A percentile compares a stretch with the other conserved stretches of the same genome.
Conservation (phyloP, 228 moss, liverwort and hornwort genomes). For the Sphagnum magellanicum region DNA sequence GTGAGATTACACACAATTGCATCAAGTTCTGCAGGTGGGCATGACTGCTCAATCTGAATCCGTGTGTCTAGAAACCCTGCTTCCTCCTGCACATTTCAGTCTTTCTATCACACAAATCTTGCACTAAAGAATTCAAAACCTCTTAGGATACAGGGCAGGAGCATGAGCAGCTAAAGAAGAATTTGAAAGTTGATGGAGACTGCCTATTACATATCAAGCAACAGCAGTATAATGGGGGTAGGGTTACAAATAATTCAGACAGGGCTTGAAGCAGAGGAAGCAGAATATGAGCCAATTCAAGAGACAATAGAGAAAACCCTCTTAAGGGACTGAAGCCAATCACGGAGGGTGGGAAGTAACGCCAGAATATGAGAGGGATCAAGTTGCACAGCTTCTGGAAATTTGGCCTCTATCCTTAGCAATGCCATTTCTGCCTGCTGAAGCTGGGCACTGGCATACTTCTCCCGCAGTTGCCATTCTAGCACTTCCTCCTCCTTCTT, state of each 20-base stretch:
- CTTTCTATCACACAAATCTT: background rate
- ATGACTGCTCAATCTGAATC: conserved; percentile 16
- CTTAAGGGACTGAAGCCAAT: conserved; percentile 28
- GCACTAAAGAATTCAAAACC: background rate
- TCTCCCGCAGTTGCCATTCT: conserved; percentile 40
- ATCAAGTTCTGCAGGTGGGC: conserved; percentile 21
- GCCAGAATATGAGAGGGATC: conserved; percentile 32
- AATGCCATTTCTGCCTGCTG: conserved; percentile 37
- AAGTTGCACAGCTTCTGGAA: conserved; percentile 21
- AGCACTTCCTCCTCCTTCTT: conserved; percentile 52
- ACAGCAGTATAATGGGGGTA: background rate
- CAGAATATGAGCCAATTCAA: background rate
- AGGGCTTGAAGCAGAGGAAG: too few relatives aligned
- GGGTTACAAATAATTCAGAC: background rate
- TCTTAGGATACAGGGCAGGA: background rate
- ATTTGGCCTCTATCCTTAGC: conserved; percentile 22
- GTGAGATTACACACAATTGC: conserved; percentile 29
- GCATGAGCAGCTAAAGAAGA: background rate
- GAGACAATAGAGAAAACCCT: conserved; percentile 8
- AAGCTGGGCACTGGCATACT: conserved; percentile 34
- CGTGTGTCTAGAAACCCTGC: conserved; percentile 21
- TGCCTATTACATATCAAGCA: background rate
- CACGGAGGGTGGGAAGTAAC: conserved; percentile 36
- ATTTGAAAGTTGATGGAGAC: background rate
- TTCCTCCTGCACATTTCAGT: conserved; percentile 15